Percentiles rank a stretch among this genome's conserved stretches.
These are phyloP conservation scores for Scenedesmus sp. DNA, from an alignment of 163 green algal species.

Conservation along the genomic window DNA sequence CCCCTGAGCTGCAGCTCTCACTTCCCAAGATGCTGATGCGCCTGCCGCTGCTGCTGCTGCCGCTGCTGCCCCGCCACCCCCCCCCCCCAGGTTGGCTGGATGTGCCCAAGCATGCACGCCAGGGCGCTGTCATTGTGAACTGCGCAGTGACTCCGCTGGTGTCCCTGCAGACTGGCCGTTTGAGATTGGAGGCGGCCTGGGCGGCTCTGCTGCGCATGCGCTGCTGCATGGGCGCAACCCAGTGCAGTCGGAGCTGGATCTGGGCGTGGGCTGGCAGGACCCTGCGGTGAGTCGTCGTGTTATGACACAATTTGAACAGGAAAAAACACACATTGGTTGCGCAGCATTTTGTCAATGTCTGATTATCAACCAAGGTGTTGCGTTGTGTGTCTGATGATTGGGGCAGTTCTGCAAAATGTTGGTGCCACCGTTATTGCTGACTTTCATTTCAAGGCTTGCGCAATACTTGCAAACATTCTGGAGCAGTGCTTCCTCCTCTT, in stretches of 20 bases:
- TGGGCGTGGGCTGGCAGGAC: constrained; percentile 58
- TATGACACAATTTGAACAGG: neutral
- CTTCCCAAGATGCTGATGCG: neutral
- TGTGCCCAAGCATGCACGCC: constrained; percentile 43
- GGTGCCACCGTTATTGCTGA: no score
- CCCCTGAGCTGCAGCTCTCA: neutral
- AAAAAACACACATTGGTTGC: neutral
- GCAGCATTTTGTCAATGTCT: no score
- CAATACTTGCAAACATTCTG: no score
- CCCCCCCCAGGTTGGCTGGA: constrained; percentile 58
- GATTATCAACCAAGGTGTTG: no score
- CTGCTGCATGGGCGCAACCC: constrained; percentile 51
- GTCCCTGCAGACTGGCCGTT: constrained; percentile 34
- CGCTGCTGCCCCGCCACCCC: neutral
- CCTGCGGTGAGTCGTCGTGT: neutral
- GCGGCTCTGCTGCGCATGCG: constrained; percentile 36
- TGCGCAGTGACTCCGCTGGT: constrained; percentile 49
- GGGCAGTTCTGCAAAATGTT: no score
- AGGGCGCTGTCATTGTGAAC: constrained; percentile 54
- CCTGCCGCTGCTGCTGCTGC: neutral
- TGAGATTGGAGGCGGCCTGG: constrained; percentile 13
- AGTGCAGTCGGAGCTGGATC: constrained; percentile 52
- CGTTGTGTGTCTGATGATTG: no score
- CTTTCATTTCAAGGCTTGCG: no score
- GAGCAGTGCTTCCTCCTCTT: no score